Base-by-base conservation (phyloP, 768 basidiomycete genomes). In the Neoboletus magnificus region DNA sequence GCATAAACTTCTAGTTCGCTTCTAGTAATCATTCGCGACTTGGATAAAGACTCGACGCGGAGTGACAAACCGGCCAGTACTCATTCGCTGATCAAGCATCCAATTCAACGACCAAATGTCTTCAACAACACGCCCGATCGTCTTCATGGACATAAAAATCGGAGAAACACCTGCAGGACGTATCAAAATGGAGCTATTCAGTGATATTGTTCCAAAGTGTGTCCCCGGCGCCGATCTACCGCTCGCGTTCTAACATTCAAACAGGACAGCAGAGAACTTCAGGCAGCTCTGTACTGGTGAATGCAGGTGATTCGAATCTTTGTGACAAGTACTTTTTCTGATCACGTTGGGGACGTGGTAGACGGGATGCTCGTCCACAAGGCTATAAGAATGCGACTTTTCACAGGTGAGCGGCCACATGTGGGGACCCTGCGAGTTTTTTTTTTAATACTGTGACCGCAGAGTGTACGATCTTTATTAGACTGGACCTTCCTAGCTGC, bases 221-320 rank as follows among this genome's bases (percentile, higher is more conserved):
- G 87, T 55, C 27, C 32, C 39, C 23, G 1, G 0, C 22, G 22
- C 60, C 23, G 30, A 40, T 11, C 52, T 40, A 20, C 20, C 53
- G 30, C 20, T 47, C 44, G 22, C 39, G 18, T 50, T 64, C 51
- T 55, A 23, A 44, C 35, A 15, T 35, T 40, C 46, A 35, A 49
- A 40, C 62, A 97, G 95, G 67, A 98, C 96, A 3, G 93, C 94
- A 9, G 96, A 99, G 74, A 99, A 98, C 76, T 98, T 98, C 67
- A 80, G 97, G 57, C 96, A 98, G 65, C 77, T 98, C 27, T 98
- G 96, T 68, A 98, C 95, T 2, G 97, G 97, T n/a, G 96, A 98
- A 74, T 91, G 84, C 73, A 82, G 93, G 91, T 94, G 65, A 49
- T 78, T 59, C 15, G 27, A 39, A 52, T 35, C 39, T 37, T 10